A percentile compares a stretch with the other conserved stretches of the same genome.
phyloP scores from a whole-genome alignment of 768 basidiomycete species.

The Mycena pura region DNA sequence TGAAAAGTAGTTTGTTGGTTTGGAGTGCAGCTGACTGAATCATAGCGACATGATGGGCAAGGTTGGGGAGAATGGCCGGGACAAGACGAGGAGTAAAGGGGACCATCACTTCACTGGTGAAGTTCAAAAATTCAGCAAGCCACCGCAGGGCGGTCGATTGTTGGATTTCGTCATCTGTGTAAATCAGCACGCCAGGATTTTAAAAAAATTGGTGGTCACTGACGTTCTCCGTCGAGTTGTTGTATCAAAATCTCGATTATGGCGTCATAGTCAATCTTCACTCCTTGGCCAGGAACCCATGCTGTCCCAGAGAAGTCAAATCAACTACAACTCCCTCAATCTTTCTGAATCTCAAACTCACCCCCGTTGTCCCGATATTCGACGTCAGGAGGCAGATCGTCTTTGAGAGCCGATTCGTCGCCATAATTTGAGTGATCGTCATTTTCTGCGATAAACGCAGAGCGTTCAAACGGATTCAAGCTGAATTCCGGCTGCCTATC shows the following conservation, averaged over 20 bases:
- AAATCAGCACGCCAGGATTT: slow-evolving; percentile 7
- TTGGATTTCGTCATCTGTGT: slow-evolving; percentile 89
- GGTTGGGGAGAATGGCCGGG: slow-evolving; percentile 90
- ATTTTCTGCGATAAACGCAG: slow-evolving; percentile 61
- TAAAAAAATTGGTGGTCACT: slow-evolving; percentile 36
- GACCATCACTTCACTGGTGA: slow-evolving; percentile 91
- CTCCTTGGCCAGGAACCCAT: slow-evolving; percentile 95
- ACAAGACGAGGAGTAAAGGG: slow-evolving; percentile 94
- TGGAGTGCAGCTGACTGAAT: slow-evolving; percentile 87
- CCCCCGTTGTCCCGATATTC: slow-evolving; percentile 72
- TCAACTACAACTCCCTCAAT: slow-evolving; percentile 9
- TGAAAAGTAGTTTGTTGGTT: slow-evolving; percentile 85
- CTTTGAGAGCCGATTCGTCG: slow-evolving; percentile 47
- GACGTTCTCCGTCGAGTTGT: slow-evolving; percentile 85
- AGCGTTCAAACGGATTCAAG: slow-evolving; percentile 61
- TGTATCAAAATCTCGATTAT: slow-evolving; percentile 93
- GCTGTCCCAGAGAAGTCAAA: slow-evolving; percentile 45
- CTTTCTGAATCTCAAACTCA: slow-evolving; percentile 41
- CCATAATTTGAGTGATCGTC: slow-evolving; percentile 49
- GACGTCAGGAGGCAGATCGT: slow-evolving; percentile 54
- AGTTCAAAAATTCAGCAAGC: slow-evolving; percentile 88
- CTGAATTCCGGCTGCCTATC: slow-evolving; percentile 69
- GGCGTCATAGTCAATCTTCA: slow-evolving; percentile 87
- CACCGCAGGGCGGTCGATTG: slow-evolving; percentile 93
- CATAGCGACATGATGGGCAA: slow-evolving; percentile 88